These are phyloP conservation scores for Monilinia laxa DNA, from an alignment of 2,329 filamentous ascomycete genomes.

Conservation along the genomic window DNA sequence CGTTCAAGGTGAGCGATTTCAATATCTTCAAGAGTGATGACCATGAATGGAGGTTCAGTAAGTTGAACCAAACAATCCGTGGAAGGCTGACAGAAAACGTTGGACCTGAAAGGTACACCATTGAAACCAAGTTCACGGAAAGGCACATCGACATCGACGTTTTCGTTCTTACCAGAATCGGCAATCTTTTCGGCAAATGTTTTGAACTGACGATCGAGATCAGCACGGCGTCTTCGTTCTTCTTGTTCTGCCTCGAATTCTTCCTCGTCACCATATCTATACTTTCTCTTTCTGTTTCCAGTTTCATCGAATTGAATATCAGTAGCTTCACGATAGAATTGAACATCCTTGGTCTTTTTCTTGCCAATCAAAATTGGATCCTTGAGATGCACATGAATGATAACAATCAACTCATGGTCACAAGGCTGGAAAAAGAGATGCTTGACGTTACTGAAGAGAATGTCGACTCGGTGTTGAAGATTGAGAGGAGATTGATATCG, in stretches of 20 bases:
- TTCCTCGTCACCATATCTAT: conserved; percentile 95
- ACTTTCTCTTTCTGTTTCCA: conserved; percentile 95
- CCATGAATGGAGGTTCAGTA: conserved; percentile 94
- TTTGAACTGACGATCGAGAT: conserved; percentile 94
- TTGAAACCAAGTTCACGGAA: conserved; percentile 96
- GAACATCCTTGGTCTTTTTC: conserved; percentile 98
- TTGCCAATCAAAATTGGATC: conserved; percentile 97
- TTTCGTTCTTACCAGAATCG: conserved; percentile 87
- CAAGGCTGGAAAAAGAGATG: conserved; percentile 99
- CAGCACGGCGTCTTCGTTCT: conserved; percentile 84
- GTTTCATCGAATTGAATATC: conserved; percentile 99
- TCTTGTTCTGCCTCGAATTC: conserved; percentile 99
- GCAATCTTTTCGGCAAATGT: conserved; percentile 96
- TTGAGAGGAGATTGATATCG: conserved; percentile 83
- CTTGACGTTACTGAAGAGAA: conserved; percentile 97
- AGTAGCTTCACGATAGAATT: conserved; percentile 96
- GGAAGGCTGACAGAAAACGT: conserved; percentile 91
- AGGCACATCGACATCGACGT: conserved; percentile 91
- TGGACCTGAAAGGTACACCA: conserved; percentile 92
- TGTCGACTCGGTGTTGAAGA: conserved; percentile 80
- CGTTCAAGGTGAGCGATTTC: conserved; percentile 95
- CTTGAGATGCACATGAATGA: conserved; percentile 97
- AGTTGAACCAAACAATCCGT: conserved; percentile 97
- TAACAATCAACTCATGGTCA: conserved; percentile 92
- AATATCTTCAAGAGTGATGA: conserved; percentile 91